Evolutionary conservation across 106 monocot genomes (phyloP).

Genomic region (Phalaenopsis equestris): DNA sequence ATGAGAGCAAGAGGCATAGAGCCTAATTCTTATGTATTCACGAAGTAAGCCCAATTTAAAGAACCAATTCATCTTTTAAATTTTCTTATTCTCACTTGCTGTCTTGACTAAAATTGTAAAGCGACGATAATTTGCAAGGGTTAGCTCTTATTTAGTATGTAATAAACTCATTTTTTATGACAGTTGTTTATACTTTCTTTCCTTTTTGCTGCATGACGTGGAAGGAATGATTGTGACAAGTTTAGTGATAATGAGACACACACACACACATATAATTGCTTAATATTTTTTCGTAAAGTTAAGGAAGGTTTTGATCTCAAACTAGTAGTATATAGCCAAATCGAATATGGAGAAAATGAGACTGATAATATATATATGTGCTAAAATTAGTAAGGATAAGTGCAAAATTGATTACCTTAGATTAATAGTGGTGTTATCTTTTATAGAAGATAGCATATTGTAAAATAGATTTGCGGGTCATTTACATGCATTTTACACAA

Average conservation of each 20-base stretch:
- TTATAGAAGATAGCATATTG: neutral
- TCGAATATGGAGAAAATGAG: neutral
- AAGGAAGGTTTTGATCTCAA: neutral
- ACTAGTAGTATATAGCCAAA: neutral
- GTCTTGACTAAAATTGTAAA: neutral
- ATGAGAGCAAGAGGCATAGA: conserved; percentile 99
- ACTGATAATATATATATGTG: neutral
- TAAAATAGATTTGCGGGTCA: neutral
- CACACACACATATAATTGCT: too few relatives aligned
- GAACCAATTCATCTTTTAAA: neutral
- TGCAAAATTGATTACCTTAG: neutral
- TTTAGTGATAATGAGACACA: neutral
- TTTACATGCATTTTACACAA: too few relatives aligned
- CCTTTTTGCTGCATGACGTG: too few relatives aligned
- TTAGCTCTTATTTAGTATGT: neutral
- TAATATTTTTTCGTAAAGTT: neutral
- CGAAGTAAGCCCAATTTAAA: conserved; percentile 46
- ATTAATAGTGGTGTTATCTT: neutral
- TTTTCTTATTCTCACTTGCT: neutral
- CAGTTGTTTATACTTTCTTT: neutral
- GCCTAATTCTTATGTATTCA: conserved; percentile 83
- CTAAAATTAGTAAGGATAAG: neutral
- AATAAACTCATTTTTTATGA: neutral
- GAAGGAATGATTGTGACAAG: too few relatives aligned
- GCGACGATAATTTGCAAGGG: neutral